Conservation (phyloP, 352 stramenopile genomes). For the Pythium rishiriense region DNA sequence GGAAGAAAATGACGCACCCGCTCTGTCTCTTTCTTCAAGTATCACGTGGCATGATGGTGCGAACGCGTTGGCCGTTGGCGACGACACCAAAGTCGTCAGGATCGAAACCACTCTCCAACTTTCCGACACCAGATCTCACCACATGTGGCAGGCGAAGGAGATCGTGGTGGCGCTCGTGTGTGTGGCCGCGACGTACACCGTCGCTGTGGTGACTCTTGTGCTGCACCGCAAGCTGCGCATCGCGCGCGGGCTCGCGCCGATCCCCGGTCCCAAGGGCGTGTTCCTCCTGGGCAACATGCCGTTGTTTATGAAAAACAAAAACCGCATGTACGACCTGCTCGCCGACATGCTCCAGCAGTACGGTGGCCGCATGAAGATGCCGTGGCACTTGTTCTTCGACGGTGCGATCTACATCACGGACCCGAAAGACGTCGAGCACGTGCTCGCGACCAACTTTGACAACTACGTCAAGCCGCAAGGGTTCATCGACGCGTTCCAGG, state of each 20-base stretch:
- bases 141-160: constrained; percentile 11
- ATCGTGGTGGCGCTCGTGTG: constrained; percentile 15
- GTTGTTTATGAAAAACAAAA: constrained; percentile 45
- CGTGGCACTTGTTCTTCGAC: constrained; percentile 69
- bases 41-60: not conserved
- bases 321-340: constrained; percentile 62
- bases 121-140: too few species aligned
- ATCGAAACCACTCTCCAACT: not conserved
- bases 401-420: constrained; percentile 63
- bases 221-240: constrained; percentile 56
- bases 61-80: not conserved
- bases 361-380: constrained; percentile 60
- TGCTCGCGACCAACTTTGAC: constrained; percentile 57
- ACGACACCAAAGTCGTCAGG: not conserved
- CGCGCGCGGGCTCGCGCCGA: constrained; percentile 41
- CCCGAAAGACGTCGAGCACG: constrained; percentile 64
- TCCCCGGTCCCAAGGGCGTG: constrained; percentile 41
- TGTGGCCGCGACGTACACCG: constrained; percentile 5
- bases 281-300: constrained; percentile 61
- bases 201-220: constrained; percentile 12
- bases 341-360: constrained; percentile 44
- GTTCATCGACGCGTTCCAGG: constrained; percentile 64
- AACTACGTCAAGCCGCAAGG: constrained; percentile 79
- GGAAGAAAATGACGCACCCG: not conserved
- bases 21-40: not conserved